A percentile compares a stretch with the other conserved stretches of the same genome.
Evolutionary conservation across 495 filamentous ascomycete species (phyloP).

Genomic region (Penicillium antarcticum): DNA sequence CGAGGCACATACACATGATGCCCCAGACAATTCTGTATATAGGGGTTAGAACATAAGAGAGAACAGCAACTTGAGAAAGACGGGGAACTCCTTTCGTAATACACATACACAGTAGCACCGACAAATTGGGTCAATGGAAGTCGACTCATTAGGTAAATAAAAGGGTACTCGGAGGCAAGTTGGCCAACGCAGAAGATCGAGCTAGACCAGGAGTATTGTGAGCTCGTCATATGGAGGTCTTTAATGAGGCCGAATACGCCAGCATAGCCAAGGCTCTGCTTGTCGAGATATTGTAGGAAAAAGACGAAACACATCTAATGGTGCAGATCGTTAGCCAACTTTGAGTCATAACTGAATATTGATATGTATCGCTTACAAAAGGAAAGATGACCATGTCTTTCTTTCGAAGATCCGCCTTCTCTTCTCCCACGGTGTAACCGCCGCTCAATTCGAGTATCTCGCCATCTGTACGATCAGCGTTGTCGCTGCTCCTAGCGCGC

Average conservation of each 20-base stretch:
- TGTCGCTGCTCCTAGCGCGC: slow-evolving; percentile 1
- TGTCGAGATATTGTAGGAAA: slow-evolving; percentile 45
- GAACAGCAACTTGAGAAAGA: not conserved
- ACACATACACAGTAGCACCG: slow-evolving; percentile 20
- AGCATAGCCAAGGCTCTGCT: slow-evolving; percentile 55
- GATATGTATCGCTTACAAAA: slow-evolving; percentile 26
- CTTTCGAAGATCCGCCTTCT: slow-evolving; percentile 43
- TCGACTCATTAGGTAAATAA: slow-evolving; percentile 52
- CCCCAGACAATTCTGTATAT: slow-evolving; percentile 38
- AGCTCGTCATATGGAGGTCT: slow-evolving; percentile 45
- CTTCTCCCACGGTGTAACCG: slow-evolving; percentile 34
- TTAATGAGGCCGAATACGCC: slow-evolving; percentile 54
- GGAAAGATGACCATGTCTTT: slow-evolving; percentile 43
- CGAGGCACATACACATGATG: slow-evolving; percentile 48
- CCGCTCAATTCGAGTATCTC: slow-evolving; percentile 21
- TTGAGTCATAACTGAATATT: not conserved
- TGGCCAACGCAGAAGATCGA: slow-evolving; percentile 45
- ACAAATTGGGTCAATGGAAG: slow-evolving; percentile 47
- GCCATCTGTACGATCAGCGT: not conserved
- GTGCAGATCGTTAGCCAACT: not conserved
- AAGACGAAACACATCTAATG: slow-evolving; percentile 31
- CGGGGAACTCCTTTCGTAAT: not conserved
- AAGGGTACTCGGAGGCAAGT: slow-evolving; percentile 46
- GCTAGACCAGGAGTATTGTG: slow-evolving; percentile 52
- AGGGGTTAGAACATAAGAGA: not conserved